phyloP scores from a whole-genome alignment of 129 eudicot genomes.

The Erigeron canadensis region DNA sequence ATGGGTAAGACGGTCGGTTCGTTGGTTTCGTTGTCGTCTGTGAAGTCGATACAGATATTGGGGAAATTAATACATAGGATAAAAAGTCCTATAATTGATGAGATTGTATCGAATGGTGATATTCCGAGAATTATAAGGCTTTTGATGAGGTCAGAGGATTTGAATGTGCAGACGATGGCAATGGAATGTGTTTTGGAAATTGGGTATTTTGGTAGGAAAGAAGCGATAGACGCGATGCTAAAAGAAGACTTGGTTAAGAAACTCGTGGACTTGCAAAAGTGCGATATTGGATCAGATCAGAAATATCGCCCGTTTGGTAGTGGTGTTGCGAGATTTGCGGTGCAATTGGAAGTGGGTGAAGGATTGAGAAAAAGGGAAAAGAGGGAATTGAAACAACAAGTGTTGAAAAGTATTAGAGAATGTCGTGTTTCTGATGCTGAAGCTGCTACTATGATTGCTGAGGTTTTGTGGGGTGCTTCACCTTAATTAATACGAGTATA shows the following conservation, averaged over 20 bases:
- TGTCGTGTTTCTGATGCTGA: slow-evolving; percentile 65
- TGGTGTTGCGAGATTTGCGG: slow-evolving; percentile 80
- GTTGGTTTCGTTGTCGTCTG: slow-evolving; percentile 42
- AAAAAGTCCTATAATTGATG: slow-evolving; percentile 78
- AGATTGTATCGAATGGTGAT: slow-evolving; percentile 51
- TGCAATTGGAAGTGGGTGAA: slow-evolving; percentile 87
- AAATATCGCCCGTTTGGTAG: slow-evolving; percentile 50
- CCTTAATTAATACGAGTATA: slow-evolving; percentile 38
- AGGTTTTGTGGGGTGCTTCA: slow-evolving; percentile 93
- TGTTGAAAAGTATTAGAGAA: slow-evolving; percentile 55
- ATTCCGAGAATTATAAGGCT: slow-evolving; percentile 44
- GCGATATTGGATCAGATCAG: slow-evolving; percentile 37
- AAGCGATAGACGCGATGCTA: slow-evolving; percentile 78
- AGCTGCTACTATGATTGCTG: slow-evolving; percentile 83
- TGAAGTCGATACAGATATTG: slow-evolving; percentile 38
- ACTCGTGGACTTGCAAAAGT: slow-evolving; percentile 71
- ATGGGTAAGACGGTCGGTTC: slow-evolving; percentile 49
- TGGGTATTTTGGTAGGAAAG: slow-evolving; percentile 82
- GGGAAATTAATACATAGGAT: slow-evolving; percentile 53
- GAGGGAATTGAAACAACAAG: slow-evolving; percentile 62
- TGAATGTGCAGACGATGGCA: slow-evolving; percentile 33
- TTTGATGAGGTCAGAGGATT: slow-evolving; percentile 36
- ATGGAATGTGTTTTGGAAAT: slow-evolving; percentile 71
- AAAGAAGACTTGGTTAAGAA: slow-evolving; percentile 46
- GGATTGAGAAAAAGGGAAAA: slow-evolving; percentile 84